These are phyloP conservation scores for Medicago lupulina DNA, from an alignment of 306 rosid species.

Conservation along the genomic window DNA sequence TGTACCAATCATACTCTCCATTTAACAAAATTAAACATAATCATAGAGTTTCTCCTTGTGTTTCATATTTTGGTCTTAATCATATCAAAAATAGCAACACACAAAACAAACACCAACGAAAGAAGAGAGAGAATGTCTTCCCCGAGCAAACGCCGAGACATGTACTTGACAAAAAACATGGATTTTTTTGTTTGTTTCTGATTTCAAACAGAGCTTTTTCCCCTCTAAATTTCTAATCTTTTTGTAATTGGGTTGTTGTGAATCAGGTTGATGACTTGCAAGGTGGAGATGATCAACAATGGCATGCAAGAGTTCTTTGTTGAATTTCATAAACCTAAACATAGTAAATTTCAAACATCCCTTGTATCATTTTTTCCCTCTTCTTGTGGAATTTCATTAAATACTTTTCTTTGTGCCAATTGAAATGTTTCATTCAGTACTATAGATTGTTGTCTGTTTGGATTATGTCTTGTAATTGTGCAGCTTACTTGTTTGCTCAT, in stretches of 20 bases:
- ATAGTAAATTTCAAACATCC: slow-evolving; percentile 52
- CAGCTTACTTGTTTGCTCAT: slow-evolving; percentile 33
- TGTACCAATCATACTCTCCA: too few relatives aligned
- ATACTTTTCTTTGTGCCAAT: slow-evolving; percentile 14
- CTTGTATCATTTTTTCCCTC: too few relatives aligned
- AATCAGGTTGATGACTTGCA: slow-evolving; percentile 62
- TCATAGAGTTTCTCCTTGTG: too few relatives aligned
- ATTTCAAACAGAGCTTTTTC: not conserved
- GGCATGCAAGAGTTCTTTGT: slow-evolving; percentile 80
- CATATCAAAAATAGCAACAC: too few relatives aligned
- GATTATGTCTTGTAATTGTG: slow-evolving; percentile 26
- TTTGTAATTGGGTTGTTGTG: slow-evolving; percentile 34
- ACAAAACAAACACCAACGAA: too few relatives aligned
- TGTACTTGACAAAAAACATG: too few relatives aligned
- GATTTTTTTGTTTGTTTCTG: too few relatives aligned
- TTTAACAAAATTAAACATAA: too few relatives aligned
- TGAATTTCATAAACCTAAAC: slow-evolving; percentile 83
- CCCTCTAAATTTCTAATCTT: not conserved
- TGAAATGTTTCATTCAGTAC: slow-evolving; percentile 17
- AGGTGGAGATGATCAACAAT: slow-evolving; percentile 82
- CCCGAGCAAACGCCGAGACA: too few relatives aligned
- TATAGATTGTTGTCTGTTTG: too few relatives aligned
- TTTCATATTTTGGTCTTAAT: too few relatives aligned
- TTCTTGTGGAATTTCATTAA: not conserved
- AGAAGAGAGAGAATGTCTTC: too few relatives aligned